These are phyloP conservation scores for Leccinum sublutescens DNA, from an alignment of 768 basidiomycete species.

Conservation along the genomic window DNA sequence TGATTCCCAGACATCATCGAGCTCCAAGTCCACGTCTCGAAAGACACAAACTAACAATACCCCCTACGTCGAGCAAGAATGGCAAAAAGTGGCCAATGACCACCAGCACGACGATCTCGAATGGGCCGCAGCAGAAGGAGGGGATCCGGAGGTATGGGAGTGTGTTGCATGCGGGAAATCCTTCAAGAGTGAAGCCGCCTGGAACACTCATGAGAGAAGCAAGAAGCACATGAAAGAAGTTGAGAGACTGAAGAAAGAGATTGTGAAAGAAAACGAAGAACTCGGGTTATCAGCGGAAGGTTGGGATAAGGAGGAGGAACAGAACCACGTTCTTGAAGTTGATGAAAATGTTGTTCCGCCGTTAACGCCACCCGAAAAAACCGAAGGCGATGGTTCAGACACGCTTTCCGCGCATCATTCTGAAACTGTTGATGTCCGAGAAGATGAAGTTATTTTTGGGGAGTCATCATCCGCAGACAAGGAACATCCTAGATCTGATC, in stretches of 20 bases:
- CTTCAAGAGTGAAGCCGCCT: constrained; percentile 90
- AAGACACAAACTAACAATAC: constrained; percentile 28
- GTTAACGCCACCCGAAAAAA: constrained; percentile 11
- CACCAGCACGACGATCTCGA: constrained; percentile 53
- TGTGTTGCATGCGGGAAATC: constrained; percentile 93
- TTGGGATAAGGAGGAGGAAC: constrained; percentile 21
- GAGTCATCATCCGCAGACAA: constrained; percentile 5
- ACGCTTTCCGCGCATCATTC: neutral
- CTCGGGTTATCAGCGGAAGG: constrained; percentile 50
- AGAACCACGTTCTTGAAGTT: constrained; percentile 12
- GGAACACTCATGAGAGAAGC: constrained; percentile 95
- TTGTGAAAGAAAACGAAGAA: constrained; percentile 71
- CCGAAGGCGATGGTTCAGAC: constrained; percentile 3
- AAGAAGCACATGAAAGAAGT: constrained; percentile 92
- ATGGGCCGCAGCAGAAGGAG: constrained; percentile 71
- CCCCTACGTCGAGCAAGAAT: constrained; percentile 79
- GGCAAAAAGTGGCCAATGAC: constrained; percentile 66
- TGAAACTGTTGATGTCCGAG: neutral
- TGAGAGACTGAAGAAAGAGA: constrained; percentile 70
- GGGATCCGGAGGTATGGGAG: constrained; percentile 81
- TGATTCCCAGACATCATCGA: constrained; percentile 32
- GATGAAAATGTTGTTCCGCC: constrained; percentile 14
- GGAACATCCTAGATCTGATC: constrained; percentile 4
- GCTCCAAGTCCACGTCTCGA: constrained; percentile 24
- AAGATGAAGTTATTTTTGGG: constrained; percentile 9